Percentiles rank a stretch among this genome's conserved stretches.
These are phyloP conservation scores for Starmerella khaoyaiensis DNA, from an alignment of 805 yeast species.

Conservation along the genomic window DNA sequence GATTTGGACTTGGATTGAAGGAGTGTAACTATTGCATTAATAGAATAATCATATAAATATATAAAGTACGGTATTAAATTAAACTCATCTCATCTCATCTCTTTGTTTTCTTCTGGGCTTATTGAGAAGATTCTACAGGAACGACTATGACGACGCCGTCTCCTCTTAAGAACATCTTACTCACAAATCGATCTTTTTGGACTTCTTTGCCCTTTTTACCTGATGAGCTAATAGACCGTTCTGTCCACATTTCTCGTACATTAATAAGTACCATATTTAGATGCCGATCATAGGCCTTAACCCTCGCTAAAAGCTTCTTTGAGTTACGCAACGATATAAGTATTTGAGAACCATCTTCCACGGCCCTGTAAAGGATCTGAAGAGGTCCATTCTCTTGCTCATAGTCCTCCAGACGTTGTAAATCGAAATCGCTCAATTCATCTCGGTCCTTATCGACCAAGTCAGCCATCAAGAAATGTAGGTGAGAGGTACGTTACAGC, in stretches of 20 bases:
- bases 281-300: constrained; percentile 92
- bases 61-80: neutral
- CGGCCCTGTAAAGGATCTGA: constrained; percentile 73
- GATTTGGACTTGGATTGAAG: constrained; percentile 16
- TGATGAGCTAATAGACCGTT: constrained; percentile 43
- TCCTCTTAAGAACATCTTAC: constrained; percentile 86
- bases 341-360: constrained; percentile 59
- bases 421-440: constrained; percentile 68
- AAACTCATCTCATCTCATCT: neutral
- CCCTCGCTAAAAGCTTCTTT: constrained; percentile 79
- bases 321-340: constrained; percentile 84
- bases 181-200: constrained; percentile 63
- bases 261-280: constrained; percentile 86
- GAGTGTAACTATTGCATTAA: neutral
- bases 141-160: constrained; percentile 78
- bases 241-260: constrained; percentile 78
- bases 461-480: constrained; percentile 32
- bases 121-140: constrained; percentile 31
- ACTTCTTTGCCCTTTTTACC: constrained; percentile 61
- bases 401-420: constrained; percentile 72
- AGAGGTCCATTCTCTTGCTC: constrained; percentile 87
- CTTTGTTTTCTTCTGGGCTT: neutral
- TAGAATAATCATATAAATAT: neutral
- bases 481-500: too few species aligned
- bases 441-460: constrained; percentile 60